A percentile compares a stretch with the other conserved stretches of the same genome.
Conservation (phyloP, 169 alveolate genomes). For the Babesia ovis region DNA sequence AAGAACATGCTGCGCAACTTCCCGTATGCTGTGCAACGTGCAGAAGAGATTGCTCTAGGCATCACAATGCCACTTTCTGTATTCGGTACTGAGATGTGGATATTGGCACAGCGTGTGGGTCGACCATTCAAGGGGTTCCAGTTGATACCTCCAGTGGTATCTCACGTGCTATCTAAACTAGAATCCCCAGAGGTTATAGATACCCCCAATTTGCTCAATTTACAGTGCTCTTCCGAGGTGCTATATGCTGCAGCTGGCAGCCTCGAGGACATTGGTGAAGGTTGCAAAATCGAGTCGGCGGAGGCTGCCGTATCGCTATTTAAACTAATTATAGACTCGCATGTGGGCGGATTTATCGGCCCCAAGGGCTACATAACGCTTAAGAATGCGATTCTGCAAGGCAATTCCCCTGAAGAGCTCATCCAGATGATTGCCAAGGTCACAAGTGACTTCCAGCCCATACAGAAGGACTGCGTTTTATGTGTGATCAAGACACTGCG, state of each 20-base stretch:
- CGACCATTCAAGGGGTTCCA: conserved; percentile 67
- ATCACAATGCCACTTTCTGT: conserved; percentile 61
- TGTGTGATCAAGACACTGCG: conserved; percentile 60
- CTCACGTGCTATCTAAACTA: conserved; percentile 43
- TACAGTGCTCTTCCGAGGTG: conserved; percentile 65
- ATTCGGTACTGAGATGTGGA: conserved; percentile 73
- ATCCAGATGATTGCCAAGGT: conserved; percentile 22
- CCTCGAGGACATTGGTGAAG: conserved; percentile 68
- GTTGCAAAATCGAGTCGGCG: conserved; percentile 53
- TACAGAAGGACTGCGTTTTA: conserved; percentile 45
- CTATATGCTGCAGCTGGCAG: conserved; percentile 68
- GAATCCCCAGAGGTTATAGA: conserved; percentile 61
- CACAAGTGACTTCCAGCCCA: conserved; percentile 5
- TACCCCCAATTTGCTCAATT: conserved; percentile 67
- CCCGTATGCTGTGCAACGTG: conserved; percentile 78
- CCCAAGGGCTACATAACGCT: conserved; percentile 54
- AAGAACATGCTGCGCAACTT: conserved; percentile 62
- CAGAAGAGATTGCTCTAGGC: conserved; percentile 73
- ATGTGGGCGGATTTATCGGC: conserved; percentile 72
- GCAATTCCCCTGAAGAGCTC: conserved; percentile 37
- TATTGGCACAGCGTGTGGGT: conserved; percentile 71
- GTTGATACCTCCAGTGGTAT: conserved; percentile 72
- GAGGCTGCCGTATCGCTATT: conserved; percentile 72
- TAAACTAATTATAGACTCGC: conserved; percentile 70
- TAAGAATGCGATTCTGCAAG: conserved; percentile 44